Evolutionary conservation across 1,284 basidiomycete species (phyloP).

Genomic region (Ceratobasidium sp.): DNA sequence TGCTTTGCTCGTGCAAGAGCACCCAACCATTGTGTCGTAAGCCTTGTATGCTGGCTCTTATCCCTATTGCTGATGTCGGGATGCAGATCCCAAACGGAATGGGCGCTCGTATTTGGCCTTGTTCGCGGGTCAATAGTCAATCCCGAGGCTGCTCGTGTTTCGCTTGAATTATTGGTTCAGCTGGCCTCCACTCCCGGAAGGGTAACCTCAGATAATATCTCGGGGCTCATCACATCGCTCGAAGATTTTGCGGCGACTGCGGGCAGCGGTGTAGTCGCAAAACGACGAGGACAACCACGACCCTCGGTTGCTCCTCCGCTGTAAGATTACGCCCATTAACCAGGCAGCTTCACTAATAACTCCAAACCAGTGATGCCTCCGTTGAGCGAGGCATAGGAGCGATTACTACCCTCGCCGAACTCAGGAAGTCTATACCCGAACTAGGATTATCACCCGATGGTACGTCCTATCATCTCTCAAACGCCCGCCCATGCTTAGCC

Average conservation of each 20-base stretch:
- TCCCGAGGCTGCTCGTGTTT: constrained; percentile 87
- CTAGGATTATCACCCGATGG: constrained; percentile 69
- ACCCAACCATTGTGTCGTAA: constrained; percentile 78
- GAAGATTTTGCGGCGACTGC: constrained; percentile 89
- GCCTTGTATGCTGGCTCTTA: constrained; percentile 45
- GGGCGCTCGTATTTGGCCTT: constrained; percentile 93
- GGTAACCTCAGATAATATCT: constrained; percentile 86
- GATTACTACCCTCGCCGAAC: constrained; percentile 81
- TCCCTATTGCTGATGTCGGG: constrained; percentile 29
- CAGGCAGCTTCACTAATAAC: constrained; percentile 55
- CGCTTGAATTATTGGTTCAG: constrained; percentile 80
- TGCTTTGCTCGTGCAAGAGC: constrained; percentile 80
- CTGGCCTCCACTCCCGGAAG: constrained; percentile 71
- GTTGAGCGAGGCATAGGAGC: constrained; percentile 86
- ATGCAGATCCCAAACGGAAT: constrained; percentile 89
- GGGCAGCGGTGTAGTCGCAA: constrained; percentile 70
- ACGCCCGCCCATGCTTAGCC: constrained; percentile 42
- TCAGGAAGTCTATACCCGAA: constrained; percentile 73
- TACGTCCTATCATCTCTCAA: constrained; percentile 54
- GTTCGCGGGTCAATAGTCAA: constrained; percentile 88
- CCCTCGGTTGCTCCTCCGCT: constrained; percentile 52
- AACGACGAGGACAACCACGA: constrained; percentile 58
- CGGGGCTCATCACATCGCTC: constrained; percentile 82
- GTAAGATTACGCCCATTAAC: constrained; percentile 54
- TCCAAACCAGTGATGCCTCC: constrained; percentile 70